Percentiles rank a stretch among this genome's conserved stretches.
Conservation (phyloP, 805 yeast species). For the Suhomyces emberorum region DNA sequence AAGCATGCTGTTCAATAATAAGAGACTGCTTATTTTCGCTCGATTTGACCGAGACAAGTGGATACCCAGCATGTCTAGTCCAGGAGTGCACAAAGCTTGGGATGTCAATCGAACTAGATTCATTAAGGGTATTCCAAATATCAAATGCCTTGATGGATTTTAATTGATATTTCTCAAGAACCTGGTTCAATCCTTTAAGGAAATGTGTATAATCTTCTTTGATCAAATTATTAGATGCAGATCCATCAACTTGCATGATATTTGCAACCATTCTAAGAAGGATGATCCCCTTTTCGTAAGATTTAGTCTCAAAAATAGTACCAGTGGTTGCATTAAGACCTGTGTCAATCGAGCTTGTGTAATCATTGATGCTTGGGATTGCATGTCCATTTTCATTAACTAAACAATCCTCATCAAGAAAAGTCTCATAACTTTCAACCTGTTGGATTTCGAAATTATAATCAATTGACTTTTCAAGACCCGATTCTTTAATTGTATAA, state of each 20-base stretch:
- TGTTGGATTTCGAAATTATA: constrained; percentile 11
- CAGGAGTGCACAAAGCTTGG: constrained; percentile 55
- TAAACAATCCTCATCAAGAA: constrained; percentile 36
- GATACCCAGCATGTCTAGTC: constrained; percentile 59
- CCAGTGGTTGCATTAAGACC: constrained; percentile 24
- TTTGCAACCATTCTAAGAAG: constrained; percentile 51
- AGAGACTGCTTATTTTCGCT: constrained; percentile 23
- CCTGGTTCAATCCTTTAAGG: constrained; percentile 33
- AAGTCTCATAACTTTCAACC: constrained; percentile 19
- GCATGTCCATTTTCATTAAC: constrained; percentile 13
- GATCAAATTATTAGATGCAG: constrained; percentile 2
- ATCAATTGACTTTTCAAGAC: constrained; percentile 10
- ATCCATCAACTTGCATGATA: constrained; percentile 31
- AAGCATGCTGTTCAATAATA: constrained; percentile 37
- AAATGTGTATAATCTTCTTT: constrained; percentile 24
- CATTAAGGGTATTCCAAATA: constrained; percentile 47
- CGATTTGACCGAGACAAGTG: constrained; percentile 42
- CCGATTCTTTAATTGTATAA: constrained; percentile 31
- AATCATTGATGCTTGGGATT: constrained; percentile 34
- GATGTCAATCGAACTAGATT: constrained; percentile 40
- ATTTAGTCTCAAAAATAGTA: constrained; percentile 46
- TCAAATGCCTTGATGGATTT: constrained; percentile 47
- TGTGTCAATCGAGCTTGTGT: constrained; percentile 28
- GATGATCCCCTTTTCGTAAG: constrained; percentile 61
- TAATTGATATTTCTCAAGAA: constrained; percentile 32